Percentiles rank a stretch among this genome's conserved stretches.
Evolutionary conservation across 2,329 filamentous ascomycete genomes (phyloP).

Genomic region (Pyrenophora tritici-repentis): DNA sequence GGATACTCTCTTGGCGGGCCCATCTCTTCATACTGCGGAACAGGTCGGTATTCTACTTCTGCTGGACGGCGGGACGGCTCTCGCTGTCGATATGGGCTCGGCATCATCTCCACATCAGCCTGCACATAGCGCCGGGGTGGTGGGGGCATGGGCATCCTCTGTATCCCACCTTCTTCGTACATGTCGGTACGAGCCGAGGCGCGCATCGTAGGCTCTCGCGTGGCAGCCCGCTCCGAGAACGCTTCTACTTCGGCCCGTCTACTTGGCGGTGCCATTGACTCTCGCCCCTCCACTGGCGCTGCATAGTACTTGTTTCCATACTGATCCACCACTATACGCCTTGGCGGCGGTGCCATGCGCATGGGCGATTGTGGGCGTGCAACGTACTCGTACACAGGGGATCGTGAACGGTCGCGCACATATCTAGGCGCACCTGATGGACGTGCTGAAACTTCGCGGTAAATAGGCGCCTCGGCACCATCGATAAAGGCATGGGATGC

Average conservation of each 20-base stretch:
- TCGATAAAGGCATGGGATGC: constrained; percentile 52
- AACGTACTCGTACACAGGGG: constrained; percentile 48
- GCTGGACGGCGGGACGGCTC: constrained; percentile 62
- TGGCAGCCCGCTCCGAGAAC: constrained; percentile 68
- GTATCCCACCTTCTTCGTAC: constrained; percentile 46
- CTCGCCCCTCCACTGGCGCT: constrained; percentile 55
- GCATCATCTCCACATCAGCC: constrained; percentile 61
- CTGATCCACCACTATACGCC: constrained; percentile 78
- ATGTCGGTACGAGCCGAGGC: constrained; percentile 57
- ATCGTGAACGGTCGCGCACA: constrained; percentile 50
- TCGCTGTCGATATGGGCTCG: constrained; percentile 62
- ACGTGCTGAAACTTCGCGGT: constrained; percentile 47
- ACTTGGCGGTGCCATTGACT: constrained; percentile 59
- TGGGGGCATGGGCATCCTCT: constrained; percentile 48
- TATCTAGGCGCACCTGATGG: constrained; percentile 46
- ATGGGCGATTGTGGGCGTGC: constrained; percentile 45
- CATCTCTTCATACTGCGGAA: constrained; percentile 46
- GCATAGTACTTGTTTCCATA: constrained; percentile 80
- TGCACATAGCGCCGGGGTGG: constrained; percentile 60
- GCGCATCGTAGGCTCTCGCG: constrained; percentile 58
- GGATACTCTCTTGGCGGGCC: constrained; percentile 42
- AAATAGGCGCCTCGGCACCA: constrained; percentile 42
- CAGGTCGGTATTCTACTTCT: constrained; percentile 41
- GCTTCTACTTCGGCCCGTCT: constrained; percentile 59
- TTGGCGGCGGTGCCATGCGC: constrained; percentile 54